Percentiles rank a stretch among this genome's conserved stretches.
Evolutionary conservation across 129 eudicot species (phyloP).

Genomic region (Smallanthus sonchifolius): DNA sequence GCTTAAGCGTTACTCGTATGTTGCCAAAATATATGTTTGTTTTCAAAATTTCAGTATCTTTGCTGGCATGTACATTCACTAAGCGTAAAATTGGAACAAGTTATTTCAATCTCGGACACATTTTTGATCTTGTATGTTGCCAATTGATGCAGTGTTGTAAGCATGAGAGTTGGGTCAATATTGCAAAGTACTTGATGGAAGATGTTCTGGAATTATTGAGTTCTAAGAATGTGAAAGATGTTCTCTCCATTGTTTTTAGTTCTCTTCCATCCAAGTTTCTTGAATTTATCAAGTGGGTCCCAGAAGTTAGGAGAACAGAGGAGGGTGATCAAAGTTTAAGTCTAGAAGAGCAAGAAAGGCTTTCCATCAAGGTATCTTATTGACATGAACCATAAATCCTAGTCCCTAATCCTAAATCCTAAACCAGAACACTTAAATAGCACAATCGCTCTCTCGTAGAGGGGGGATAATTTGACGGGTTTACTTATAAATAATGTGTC

Average conservation of each 20-base stretch:
- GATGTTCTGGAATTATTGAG: conserved; percentile 73
- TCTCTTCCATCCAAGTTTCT: conserved; percentile 78
- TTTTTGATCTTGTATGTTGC: conserved; percentile 3
- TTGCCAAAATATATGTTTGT: not conserved
- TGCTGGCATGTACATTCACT: not conserved
- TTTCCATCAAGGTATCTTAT: conserved; percentile 55
- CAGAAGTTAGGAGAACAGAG: conserved; percentile 85
- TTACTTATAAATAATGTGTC: too few relatives aligned
- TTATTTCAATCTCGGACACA: conserved; percentile 5
- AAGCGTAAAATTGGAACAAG: not conserved
- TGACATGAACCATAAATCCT: not conserved
- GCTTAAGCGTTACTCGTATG: too few relatives aligned
- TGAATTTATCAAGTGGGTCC: conserved; percentile 94
- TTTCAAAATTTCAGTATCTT: not conserved
- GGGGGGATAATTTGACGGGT: too few relatives aligned
- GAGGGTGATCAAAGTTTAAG: conserved; percentile 67
- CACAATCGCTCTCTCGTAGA: too few relatives aligned
- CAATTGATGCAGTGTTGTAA: conserved; percentile 67
- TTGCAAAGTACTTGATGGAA: conserved; percentile 81
- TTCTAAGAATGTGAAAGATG: conserved; percentile 51
- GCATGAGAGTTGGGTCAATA: conserved; percentile 85
- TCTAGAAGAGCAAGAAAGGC: conserved; percentile 79
- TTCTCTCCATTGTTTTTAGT: conserved; percentile 56
- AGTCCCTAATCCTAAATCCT: not conserved
- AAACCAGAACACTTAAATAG: too few relatives aligned